Evolutionary conservation across 1,284 basidiomycete species (phyloP).

Genomic region (Earliella scabrosa): DNA sequence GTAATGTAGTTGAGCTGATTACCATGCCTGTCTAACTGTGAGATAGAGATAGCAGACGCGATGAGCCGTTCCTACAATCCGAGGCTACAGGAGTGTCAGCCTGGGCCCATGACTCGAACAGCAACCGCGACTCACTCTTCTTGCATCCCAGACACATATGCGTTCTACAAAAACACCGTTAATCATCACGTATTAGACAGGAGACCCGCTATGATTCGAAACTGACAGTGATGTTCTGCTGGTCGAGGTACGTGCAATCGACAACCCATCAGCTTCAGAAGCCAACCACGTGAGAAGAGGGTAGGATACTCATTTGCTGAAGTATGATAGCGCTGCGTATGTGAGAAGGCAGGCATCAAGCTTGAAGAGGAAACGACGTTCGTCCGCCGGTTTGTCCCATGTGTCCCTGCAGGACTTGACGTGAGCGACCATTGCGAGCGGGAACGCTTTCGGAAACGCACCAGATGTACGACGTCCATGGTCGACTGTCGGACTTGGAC

Average conservation of each 20-base stretch:
- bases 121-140: constrained; percentile 40
- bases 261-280: constrained; percentile 14
- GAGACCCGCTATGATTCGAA: not conserved
- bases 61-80: constrained; percentile 27
- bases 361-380: constrained; percentile 40
- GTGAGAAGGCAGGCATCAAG: constrained; percentile 44
- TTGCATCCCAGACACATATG: constrained; percentile 49
- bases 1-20: constrained; percentile 47
- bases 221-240: constrained; percentile 45
- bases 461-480: constrained; percentile 32
- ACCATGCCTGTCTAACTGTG: constrained; percentile 34
- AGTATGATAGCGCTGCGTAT: constrained; percentile 45
- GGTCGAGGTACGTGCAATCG: constrained; percentile 40
- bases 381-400: constrained; percentile 45
- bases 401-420: constrained; percentile 48
- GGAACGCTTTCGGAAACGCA: not conserved
- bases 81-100: constrained; percentile 23
- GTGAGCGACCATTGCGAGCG: no score
- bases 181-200: no score
- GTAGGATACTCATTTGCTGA: constrained; percentile 45
- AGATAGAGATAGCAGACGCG: no score
- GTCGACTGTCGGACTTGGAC: constrained; percentile 16
- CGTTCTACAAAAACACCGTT: constrained; percentile 40
- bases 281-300: no score
- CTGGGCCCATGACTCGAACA: not conserved